Base-by-base conservation (phyloP, 257 asterid genomes). In the Ballota nigra region DNA sequence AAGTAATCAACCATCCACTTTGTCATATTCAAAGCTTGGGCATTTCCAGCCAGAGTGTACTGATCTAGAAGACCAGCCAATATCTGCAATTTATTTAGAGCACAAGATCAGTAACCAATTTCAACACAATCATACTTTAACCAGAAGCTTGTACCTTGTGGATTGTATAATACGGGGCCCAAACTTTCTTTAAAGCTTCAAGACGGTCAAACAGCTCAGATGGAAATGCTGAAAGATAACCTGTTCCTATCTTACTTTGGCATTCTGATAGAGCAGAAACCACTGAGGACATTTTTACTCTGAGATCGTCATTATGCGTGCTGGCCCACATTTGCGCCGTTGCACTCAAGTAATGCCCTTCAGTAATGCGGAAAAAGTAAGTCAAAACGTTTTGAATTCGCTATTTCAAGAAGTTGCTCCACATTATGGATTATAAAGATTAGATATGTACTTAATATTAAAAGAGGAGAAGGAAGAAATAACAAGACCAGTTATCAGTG, bases 81-180 rank as follows among this genome's bases (percentile, higher is more conserved):
- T 80, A 94, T 83, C 98, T 94, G 84, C 78, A 60, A 28, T 69
- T 16, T 2, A n/a, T 53, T 24, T 4, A 56, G n/a, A 66, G 19
- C 67, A 68, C 13, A 61, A 66, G 57, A 63, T 71, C 55, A 58
- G 56, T 40, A 19, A 73, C 67, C 70, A 76, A 52, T 31, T 47
- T 72, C 31, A 28, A 75, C 43, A 69, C 15, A 45, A 52, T 56
- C 0, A 6, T 13, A 55, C 29, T 11, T 7, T 11, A 28, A 19
- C 47, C 41, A 68, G 49, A 71, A 40, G 22, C 66, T 62, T 72
- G 22, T 69, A 94, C 99, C 99, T 94, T 94, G 88, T 94, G 98
- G 49, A 91, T 88, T 8, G 98, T 91, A 74, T 91, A 94, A 80
- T 94, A 94, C 3, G 98, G 98, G 36, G 98, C 97, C 98, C 98